phyloP scores from a whole-genome alignment of 345 rosid species.

The Psidium guajava region DNA sequence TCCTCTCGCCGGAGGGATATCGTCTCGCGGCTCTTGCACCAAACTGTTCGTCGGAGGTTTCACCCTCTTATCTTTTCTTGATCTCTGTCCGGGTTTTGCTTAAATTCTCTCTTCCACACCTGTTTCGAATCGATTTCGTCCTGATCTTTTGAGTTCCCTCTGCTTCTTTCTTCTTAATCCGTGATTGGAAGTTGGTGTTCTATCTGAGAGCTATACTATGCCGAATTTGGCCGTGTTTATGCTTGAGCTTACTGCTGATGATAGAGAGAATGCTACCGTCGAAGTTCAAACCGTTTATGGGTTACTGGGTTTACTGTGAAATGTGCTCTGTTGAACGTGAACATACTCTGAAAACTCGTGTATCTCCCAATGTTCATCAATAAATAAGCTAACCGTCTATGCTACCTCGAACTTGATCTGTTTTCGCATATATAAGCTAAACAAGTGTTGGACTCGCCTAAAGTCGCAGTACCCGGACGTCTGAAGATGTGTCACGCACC shows the following conservation, averaged over 20 bases:
- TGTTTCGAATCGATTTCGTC: neutral
- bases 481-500: neutral
- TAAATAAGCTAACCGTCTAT: too few species aligned
- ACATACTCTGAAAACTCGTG: neutral
- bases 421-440: neutral
- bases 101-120: neutral
- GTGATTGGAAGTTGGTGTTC: too few species aligned
- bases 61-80: neutral
- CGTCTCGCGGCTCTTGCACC: constrained; percentile 13
- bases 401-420: neutral
- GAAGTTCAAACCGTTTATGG: neutral
- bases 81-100: too few species aligned
- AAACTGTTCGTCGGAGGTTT: constrained; percentile 60
- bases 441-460: neutral
- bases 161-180: too few species aligned
- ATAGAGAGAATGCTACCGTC: neutral
- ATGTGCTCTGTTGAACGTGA: neutral
- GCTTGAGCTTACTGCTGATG: neutral
- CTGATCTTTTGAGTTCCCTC: neutral
- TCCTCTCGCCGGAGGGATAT: neutral
- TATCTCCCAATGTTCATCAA: neutral
- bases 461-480: neutral
- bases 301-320: neutral
- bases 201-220: neutral
- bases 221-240: neutral